Percentiles rank a stretch among this genome's conserved stretches.
Evolutionary conservation across 2,329 filamentous ascomycete genomes (phyloP).

Genomic region (Aspergillus pseudotamarii): DNA sequence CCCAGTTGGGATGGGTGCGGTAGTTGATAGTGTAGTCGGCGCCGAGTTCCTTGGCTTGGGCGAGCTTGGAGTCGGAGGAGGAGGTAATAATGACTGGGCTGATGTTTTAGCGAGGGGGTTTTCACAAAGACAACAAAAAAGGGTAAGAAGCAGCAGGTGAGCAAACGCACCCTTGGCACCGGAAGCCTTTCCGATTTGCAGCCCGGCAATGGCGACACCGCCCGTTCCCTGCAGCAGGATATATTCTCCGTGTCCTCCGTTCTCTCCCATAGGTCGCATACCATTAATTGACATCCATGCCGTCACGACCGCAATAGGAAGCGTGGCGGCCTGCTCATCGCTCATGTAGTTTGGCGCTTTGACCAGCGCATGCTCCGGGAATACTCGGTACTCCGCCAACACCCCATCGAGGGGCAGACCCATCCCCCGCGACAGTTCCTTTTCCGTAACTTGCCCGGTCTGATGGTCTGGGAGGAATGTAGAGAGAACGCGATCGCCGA

Average conservation of each 20-base stretch:
- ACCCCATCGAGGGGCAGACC: conserved; percentile 60
- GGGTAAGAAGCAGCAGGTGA: no score
- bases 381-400: conserved; percentile 46
- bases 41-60: conserved; percentile 54
- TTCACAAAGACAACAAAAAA: neutral
- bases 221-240: conserved; percentile 60
- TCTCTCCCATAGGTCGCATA: conserved; percentile 43
- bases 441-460: conserved; percentile 60
- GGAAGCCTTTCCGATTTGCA: conserved; percentile 52
- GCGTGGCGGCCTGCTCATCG: conserved; percentile 43
- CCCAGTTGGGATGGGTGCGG: conserved; percentile 50
- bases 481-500: conserved; percentile 67
- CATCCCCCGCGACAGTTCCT: conserved; percentile 59
- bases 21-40: conserved; percentile 56
- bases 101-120: neutral
- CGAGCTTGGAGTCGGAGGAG: conserved; percentile 54
- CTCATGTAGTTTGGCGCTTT: conserved; percentile 42
- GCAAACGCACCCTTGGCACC: conserved; percentile 39
- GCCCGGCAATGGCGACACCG: conserved; percentile 49
- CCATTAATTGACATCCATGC: conserved; percentile 55
- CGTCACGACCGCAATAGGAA: conserved; percentile 53
- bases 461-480: conserved; percentile 61
- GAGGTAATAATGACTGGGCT: conserved; percentile 51
- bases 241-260: conserved; percentile 50
- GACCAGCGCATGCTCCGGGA: conserved; percentile 45